Evolutionary conservation across 1,284 basidiomycete species (phyloP), one percentile per base, ranked within the genome.

Genomic region (Anthracocystis panici-leucophaei): DNA sequence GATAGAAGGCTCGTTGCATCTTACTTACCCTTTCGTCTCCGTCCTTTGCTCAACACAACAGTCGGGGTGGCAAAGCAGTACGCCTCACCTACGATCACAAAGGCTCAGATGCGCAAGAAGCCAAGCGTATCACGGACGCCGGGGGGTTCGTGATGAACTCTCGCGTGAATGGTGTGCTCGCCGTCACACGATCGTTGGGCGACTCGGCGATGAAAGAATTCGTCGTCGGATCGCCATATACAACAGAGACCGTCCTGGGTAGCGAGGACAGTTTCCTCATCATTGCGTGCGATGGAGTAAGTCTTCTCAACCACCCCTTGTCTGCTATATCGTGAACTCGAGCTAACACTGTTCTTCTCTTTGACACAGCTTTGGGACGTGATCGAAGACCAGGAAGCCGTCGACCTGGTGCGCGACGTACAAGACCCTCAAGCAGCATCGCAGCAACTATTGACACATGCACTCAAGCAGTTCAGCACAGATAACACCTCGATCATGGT

Each of bases 161-260:
- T 71, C 91, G 97, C 11, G 97, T 99, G 27, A 98, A 98, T 80
- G 95, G 81, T 42, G 95, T 99, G 11, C 88, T 99, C 60, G 95
- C 95, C 10, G 97, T 99, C 20, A 99, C 97, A 18, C 89, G 97
- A 54, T 96, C 94, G 77, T 88, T 99, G 46, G 97, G 97, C 50
- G 97, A 99, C 85, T 92, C 94, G 0, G 93, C 94, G 8, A 99
- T 99, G 96, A 99, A 99, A 86, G 96, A 99, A 82, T 99, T 97
- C 84, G 96, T 99, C 9, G 96, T 99, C 46, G 97, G 97, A 1
- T 90, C 93, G 40, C 97, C 97, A 11, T 99, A 97, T 86, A 99
- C 97, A 16, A 99, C 97, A 18, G 95, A 98, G 86, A 98, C 96
- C 7, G 91, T 92, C 70, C 87, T 99, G 20, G 92, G 91, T 59